A percentile compares a stretch with the other conserved stretches of the same genome.
Evolutionary conservation across 345 rosid species (phyloP).

Genomic region (Cardamine chenopodiifolia): DNA sequence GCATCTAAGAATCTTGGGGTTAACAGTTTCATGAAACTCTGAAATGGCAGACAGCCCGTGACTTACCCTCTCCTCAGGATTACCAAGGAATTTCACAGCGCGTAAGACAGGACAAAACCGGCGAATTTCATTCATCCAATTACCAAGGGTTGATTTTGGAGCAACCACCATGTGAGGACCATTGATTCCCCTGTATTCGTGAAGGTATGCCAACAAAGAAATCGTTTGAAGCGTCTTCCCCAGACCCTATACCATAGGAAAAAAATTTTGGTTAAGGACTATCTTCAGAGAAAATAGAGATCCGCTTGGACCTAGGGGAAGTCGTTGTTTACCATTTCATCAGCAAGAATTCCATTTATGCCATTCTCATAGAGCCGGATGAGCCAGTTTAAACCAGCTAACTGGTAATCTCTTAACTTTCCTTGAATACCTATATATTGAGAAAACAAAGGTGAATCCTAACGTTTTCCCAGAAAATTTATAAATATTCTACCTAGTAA

Average conservation of each 20-base stretch:
- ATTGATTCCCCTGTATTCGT: conserved; percentile 90
- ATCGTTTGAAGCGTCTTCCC: conserved; percentile 99
- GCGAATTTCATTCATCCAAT: conserved; percentile 99
- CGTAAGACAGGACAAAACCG: conserved; percentile 95
- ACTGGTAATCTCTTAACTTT: conserved; percentile 96
- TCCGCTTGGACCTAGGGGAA: neutral
- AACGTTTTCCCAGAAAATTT: neutral
- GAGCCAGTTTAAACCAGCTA: conserved; percentile 97
- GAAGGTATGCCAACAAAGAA: conserved; percentile 89
- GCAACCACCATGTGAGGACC: conserved; percentile 99
- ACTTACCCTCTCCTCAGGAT: conserved; percentile 96
- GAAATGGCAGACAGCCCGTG: conserved; percentile 5
- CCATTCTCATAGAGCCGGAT: conserved; percentile 95
- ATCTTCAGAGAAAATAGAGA: neutral
- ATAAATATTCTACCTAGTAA: neutral
- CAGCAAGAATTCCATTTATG: conserved; percentile 95
- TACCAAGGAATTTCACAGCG: conserved; percentile 94
- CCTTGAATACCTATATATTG: conserved; percentile 80
- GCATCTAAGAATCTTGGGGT: conserved; percentile 8
- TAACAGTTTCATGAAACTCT: conserved; percentile 5
- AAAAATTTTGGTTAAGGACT: neutral
- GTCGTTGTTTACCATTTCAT: conserved; percentile 73
- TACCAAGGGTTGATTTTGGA: conserved; percentile 99
- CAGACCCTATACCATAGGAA: conserved; percentile 66
- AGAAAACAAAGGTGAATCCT: conserved; percentile 8